Evolutionary conservation across 2,329 filamentous ascomycete species (phyloP), one percentile per base, ranked within the genome.

Genomic region (Gyromitra esculenta): DNA sequence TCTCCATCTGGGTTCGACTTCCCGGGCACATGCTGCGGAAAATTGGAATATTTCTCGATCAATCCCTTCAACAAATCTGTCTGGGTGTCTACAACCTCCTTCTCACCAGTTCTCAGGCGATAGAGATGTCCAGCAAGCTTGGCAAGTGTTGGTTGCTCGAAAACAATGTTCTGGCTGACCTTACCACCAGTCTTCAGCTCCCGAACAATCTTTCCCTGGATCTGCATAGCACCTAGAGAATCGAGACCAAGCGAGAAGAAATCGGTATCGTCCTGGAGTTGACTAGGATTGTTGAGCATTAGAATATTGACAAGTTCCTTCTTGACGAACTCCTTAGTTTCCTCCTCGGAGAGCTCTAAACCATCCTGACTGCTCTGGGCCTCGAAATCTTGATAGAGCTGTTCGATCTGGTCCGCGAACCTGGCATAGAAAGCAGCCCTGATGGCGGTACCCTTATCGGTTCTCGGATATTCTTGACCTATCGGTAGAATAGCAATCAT

Each of bases 221-320:
- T 45, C 25, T 81, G 79, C 7, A 89, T 88, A 0, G 88, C 86
- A 77, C 89, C 87, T 35, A 91, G 81, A 59, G 86, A 88, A 81
- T 91, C 89, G 1, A 90, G 83, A 0, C 89, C 89, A 0, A 85
- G 82, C 0, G 84, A 82, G 80, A 90, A 91, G 80, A 91, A 88
- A 80, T 91, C 89, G 0, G 86, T 85, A 18, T 86, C 85, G 59
- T 83, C 75, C 66, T 80, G 79, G 8, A 81, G 81, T 0, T 82
- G 82, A 70, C 82, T 84, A 0, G 81, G 79, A 43, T 84, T 82
- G 0, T 80, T 80, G 2, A 78, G 76, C 15, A 76, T 71, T 57
- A 84, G 83, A 2, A 83, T 81, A 1, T 78, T 70, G n/a, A 83
- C 80, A 2, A 86, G 74, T 1, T 81, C 74, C 0, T 84, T 82